Percentiles rank a stretch among this genome's conserved stretches.
These are phyloP conservation scores for Gentiana straminea DNA, from an alignment of 257 asterid genomes.

Conservation along the genomic window DNA sequence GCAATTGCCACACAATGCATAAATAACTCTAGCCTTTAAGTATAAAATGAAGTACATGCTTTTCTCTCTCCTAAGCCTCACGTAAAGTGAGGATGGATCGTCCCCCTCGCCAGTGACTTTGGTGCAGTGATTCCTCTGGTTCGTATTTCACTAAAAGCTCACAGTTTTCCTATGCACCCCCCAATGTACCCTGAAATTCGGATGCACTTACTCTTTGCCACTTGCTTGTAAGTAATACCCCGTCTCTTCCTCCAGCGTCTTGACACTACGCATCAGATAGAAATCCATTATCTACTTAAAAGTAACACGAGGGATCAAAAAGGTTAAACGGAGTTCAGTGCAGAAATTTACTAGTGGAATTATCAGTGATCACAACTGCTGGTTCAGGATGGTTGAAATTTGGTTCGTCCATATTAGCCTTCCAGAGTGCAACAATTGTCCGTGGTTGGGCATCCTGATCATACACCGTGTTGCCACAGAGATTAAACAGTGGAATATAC, in stretches of 20 bases:
- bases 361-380: constrained; percentile 47
- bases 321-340: background rate
- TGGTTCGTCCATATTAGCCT: constrained; percentile 85
- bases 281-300: constrained; percentile 25
- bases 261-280: constrained; percentile 57
- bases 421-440: constrained; percentile 73
- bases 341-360: constrained; percentile 56
- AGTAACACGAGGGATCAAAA: background rate
- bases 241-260: constrained; percentile 75
- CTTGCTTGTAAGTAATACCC: constrained; percentile 55
- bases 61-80: no score
- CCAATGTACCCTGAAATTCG: constrained; percentile 20
- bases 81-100: no score
- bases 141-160: no score
- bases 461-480: constrained; percentile 6
- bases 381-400: constrained; percentile 68
- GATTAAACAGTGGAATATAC: background rate
- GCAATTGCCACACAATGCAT: constrained; percentile 11
- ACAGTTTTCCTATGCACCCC: no score
- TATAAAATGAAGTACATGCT: no score
- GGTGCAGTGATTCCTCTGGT: no score
- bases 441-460: constrained; percentile 90
- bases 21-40: no score
- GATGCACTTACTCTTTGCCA: constrained; percentile 67
- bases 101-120: no score